These are phyloP conservation scores for Termitomyces sp. DNA, from an alignment of 768 basidiomycete species.

Conservation along the genomic window DNA sequence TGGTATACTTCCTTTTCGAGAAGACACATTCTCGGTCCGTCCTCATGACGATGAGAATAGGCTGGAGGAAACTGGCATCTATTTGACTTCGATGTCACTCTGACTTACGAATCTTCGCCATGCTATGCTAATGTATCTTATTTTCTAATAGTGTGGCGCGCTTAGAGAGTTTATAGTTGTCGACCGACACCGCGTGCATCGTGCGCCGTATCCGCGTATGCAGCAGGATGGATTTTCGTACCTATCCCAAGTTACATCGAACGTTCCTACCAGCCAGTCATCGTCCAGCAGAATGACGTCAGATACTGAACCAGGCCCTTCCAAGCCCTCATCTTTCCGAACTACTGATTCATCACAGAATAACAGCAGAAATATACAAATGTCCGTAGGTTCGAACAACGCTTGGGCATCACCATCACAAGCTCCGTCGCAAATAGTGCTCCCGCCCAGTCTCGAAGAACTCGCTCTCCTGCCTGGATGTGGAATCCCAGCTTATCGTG, in stretches of 20 bases:
- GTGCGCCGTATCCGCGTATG: conserved; percentile 61
- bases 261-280: conserved; percentile 17
- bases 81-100: conserved; percentile 2
- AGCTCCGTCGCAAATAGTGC: background rate
- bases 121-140: conserved; percentile 19
- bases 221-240: conserved; percentile 22
- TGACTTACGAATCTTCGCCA: background rate
- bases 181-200: conserved; percentile 74
- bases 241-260: background rate
- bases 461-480: conserved; percentile 77
- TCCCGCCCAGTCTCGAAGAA: conserved; percentile 54
- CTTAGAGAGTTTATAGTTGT: conserved; percentile 86
- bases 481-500: conserved; percentile 81
- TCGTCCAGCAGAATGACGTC: conserved; percentile 11
- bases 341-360: conserved; percentile 8
- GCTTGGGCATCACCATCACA: background rate
- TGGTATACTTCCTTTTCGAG: background rate
- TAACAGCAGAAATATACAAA: background rate
- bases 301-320: conserved; percentile 5
- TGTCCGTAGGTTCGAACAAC: background rate
- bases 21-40: background rate
- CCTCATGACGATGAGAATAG: background rate
- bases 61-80: background rate
- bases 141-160: conserved; percentile 65
- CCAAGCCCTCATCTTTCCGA: conserved; percentile 5